Evolutionary conservation across 192 early-diverging fungal species (phyloP), one percentile per base, ranked within the genome.

Genomic region (Gamsiella multidivaricata): DNA sequence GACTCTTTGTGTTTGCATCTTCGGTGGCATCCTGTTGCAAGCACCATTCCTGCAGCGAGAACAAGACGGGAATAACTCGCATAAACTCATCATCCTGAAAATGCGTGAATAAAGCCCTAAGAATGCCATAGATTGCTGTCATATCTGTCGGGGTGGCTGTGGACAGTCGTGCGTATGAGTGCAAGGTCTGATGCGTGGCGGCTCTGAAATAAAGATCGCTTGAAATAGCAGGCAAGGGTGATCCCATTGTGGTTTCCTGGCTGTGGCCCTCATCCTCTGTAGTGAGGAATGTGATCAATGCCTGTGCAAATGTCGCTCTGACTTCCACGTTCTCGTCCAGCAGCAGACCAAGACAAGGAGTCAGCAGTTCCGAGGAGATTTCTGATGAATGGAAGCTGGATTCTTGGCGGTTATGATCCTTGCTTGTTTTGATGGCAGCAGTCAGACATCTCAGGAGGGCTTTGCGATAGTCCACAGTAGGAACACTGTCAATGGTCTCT

Each of bases 381-480:
- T 82, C 70, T 28, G 49, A 22, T 12, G 46, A 46, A 15, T 66
- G 55, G 26, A 64, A 57, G 53, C 61, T 64, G 29, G 71, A 51
- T n/a, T 65, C 66, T 20, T 58, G 68, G 8, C 53, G 65, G 10
- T 62, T 66, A 23, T 69, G 29, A n/a, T 84, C 79, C 34, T 81
- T 82, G 42, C 73, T 79, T 22, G 69, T 70, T 33, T 80, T 66
- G 22, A 79, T 58, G 20, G 86, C 65, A n/a, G 81, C 55, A 22
- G 70, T 60, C 14, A 88, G 73, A 65, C 87, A 88, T 34, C 65
- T 79, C n/a, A 88, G 52, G 6, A 82, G 67, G 2, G 81, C 66
- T 49, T 69, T 56, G 31, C 85, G 79, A 26, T 80, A 83, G 29
- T 82, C 65, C 5, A 59, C 37, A 22, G 82, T 61, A 1, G 87